Conservation (phyloP, 2,329 filamentous ascomycete genomes). For the Aspergillus tanneri region DNA sequence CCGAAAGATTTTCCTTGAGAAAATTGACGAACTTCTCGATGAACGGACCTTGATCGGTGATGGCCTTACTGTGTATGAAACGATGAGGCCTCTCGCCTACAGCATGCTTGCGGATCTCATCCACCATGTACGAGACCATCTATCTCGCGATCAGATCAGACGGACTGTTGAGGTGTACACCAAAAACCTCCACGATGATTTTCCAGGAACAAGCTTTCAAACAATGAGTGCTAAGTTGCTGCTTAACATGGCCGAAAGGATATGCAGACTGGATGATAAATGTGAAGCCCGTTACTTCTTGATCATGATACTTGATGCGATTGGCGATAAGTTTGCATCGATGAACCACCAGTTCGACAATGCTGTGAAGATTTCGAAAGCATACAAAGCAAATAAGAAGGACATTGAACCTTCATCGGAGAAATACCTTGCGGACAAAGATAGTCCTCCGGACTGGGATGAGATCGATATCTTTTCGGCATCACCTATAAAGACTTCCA, state of each 20-base stretch:
- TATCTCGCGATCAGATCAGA: conserved; percentile 86
- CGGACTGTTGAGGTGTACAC: conserved; percentile 98
- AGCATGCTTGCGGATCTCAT: conserved; percentile 98
- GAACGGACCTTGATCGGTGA: conserved; percentile 93
- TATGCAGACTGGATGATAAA: conserved; percentile 90
- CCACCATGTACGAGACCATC: conserved; percentile 88
- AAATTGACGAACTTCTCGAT: conserved; percentile 93
- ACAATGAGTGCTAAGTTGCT: conserved; percentile 98
- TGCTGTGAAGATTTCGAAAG: conserved; percentile 87
- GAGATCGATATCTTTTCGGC: conserved; percentile 97
- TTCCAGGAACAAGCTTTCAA: conserved; percentile 96
- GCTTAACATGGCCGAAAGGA: conserved; percentile 97
- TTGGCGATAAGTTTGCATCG: conserved; percentile 94
- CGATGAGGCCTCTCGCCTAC: conserved; percentile 90
- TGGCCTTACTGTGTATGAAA: conserved; percentile 93
- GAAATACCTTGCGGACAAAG: conserved; percentile 79
- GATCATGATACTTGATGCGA: conserved; percentile 96
- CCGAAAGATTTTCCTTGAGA: conserved; percentile 86
- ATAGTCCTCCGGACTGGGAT: conserved; percentile 86
- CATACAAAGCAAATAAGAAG: conserved; percentile 73
- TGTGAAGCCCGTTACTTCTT: conserved; percentile 91
- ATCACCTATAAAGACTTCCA: conserved; percentile 93
- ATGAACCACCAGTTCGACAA: conserved; percentile 98
- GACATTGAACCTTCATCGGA: conserved; percentile 68
- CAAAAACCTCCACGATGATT: conserved; percentile 89